Evolutionary conservation across 768 basidiomycete species (phyloP).

Genomic region (Mycena sanguinolenta): DNA sequence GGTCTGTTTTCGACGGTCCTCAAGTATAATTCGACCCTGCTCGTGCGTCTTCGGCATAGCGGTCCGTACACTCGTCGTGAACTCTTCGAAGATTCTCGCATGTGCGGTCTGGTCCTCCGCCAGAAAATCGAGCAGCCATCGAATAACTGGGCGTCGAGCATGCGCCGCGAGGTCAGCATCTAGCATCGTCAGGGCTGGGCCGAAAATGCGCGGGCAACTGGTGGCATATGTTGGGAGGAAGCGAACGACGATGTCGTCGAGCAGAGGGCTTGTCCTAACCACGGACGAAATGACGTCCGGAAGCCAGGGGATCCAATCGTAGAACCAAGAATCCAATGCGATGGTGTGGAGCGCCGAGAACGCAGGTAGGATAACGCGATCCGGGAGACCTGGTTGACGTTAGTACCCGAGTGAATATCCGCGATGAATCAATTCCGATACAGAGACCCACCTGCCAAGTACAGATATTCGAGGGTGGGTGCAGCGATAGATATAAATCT

Average conservation of each 20-base stretch:
- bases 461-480: background rate
- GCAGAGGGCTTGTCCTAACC: background rate
- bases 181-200: background rate
- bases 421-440: background rate
- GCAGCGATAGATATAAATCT: background rate
- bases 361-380: background rate
- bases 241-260: background rate
- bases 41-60: background rate
- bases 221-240: background rate
- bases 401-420: background rate
- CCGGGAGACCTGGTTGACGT: background rate
- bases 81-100: background rate
- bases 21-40: background rate
- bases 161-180: background rate
- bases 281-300: background rate
- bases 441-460: background rate
- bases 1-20: too few species aligned
- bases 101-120: background rate
- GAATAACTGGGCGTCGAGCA: background rate
- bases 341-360: background rate
- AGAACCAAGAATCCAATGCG: background rate
- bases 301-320: background rate
- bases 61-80: background rate
- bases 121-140: background rate
- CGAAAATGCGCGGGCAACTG: background rate